Percentiles rank a stretch among this genome's conserved stretches.
Evolutionary conservation across 805 yeast genomes (phyloP).

Genomic region (Starmerella etchellsii): DNA sequence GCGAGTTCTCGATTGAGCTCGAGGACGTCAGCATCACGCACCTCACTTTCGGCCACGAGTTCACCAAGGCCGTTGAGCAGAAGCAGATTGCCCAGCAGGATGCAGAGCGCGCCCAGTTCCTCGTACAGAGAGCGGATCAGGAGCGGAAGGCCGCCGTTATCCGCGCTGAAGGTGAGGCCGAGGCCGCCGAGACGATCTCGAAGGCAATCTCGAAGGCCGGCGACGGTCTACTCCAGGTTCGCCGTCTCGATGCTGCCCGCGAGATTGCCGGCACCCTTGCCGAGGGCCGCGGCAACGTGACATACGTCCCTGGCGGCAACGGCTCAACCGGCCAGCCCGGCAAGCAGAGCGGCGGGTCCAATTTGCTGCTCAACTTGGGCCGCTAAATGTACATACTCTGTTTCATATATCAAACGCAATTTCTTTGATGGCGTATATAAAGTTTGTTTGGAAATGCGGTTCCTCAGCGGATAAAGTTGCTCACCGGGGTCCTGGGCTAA

Average conservation of each 20-base stretch:
- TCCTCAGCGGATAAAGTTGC: too few species aligned
- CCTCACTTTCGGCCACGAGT: slow-evolving; percentile 91
- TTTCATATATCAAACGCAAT: neutral
- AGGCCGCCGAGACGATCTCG: slow-evolving; percentile 89
- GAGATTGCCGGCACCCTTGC: slow-evolving; percentile 88
- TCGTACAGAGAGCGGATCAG: slow-evolving; percentile 94
- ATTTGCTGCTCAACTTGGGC: slow-evolving; percentile 26
- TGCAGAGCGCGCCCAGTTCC: slow-evolving; percentile 88
- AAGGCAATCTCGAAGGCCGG: slow-evolving; percentile 89
- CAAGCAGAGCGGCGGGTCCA: slow-evolving; percentile 16
- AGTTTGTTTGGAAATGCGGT: too few species aligned
- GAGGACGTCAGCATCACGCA: slow-evolving; percentile 98
- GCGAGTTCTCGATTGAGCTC: slow-evolving; percentile 76
- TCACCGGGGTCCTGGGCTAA: too few species aligned
- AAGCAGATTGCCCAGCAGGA: slow-evolving; percentile 99
- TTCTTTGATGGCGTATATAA: neutral
- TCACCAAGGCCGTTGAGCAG: slow-evolving; percentile 96
- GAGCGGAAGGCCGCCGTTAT: slow-evolving; percentile 90
- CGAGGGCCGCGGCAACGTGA: slow-evolving; percentile 58
- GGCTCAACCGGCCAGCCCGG: slow-evolving; percentile 25
- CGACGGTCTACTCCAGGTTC: slow-evolving; percentile 82
- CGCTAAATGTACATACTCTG: slow-evolving; percentile 6
- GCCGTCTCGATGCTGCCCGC: slow-evolving; percentile 93
- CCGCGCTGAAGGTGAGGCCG: slow-evolving; percentile 99
- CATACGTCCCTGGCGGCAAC: slow-evolving; percentile 59